Evolutionary conservation across 192 early-diverging fungal species (phyloP), one percentile per base, ranked within the genome.

Genomic region (Chytriomyces sp.): DNA sequence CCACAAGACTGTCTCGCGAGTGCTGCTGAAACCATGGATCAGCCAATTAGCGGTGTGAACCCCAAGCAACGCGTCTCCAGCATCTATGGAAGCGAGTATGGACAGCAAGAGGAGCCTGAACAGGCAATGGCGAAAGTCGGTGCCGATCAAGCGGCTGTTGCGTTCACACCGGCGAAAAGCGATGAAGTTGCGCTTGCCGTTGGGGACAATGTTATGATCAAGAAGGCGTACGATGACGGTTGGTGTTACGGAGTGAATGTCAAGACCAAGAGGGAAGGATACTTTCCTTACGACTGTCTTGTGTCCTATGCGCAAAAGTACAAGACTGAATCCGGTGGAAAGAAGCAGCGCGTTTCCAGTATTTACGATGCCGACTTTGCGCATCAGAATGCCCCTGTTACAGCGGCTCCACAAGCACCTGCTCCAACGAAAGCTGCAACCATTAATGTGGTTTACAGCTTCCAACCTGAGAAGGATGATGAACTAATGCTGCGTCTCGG

Each of bases 61-160:
- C 11, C 50, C 23, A 50, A 71, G 49, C 69, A 71, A 28, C 69
- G 69, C 9, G 50, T 71, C 13, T 71, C 69, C 3, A 43, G 23
- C 10, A 50, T 71, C n/a, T 71, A 57, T 44, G 69, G 28, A 11
- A 46, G 13, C 13, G 67, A 68, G 13, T 64, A 28, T 57, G 53
- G 53, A 20, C 11, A 57, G 11, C 13, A 57, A 2, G 53, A 57
- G 20, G 20, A 57, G 13, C 13, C 11, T 11, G 13, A 11, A 2
- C 11, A 18, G 13, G 53, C 11, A 0, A 20, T 57, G 11, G 53
- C 53, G 11, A 57, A 20, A 57, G 16, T 64, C 63, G 63, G 63
- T 13, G 11, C 23, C 24, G 63, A 64, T 28, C 26, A 13, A 24
- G 23, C 24, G 10, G 63, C 20, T 64, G 11, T 20, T 24, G 11